phyloP scores from a whole-genome alignment of 257 asterid genomes.

The Solanum chmielewskii region DNA sequence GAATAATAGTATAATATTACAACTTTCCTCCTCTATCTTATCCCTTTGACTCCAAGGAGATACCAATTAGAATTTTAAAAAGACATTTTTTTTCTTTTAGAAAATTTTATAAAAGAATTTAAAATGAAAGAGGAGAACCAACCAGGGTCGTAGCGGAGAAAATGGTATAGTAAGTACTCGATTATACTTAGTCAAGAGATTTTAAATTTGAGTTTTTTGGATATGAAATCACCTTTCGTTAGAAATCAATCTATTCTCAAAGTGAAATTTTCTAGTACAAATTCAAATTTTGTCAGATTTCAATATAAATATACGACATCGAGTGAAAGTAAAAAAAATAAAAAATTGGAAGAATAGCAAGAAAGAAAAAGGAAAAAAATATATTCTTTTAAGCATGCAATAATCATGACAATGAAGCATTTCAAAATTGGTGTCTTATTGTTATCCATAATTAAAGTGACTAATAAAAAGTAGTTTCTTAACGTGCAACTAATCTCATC shows the following conservation, averaged over 20 bases:
- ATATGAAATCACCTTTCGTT: no score
- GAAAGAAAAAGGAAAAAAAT: not conserved
- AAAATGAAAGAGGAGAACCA: not conserved
- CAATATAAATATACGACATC: no score
- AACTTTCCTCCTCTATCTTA: not conserved
- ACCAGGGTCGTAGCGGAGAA: not conserved
- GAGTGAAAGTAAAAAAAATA: not conserved
- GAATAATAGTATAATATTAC: not conserved
- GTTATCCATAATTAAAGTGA: not conserved
- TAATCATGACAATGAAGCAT: not conserved
- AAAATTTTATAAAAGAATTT: not conserved
- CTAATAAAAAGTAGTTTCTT: not conserved
- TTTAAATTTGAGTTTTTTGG: rapidly evolving
- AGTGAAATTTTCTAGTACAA: rapidly evolving
- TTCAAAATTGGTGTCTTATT: not conserved
- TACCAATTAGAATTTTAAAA: not conserved
- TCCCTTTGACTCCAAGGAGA: not conserved
- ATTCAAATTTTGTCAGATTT: rapidly evolving
- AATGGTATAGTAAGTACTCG: no score
- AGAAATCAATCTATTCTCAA: no score
- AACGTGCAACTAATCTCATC: not conserved
- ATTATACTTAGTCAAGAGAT: no score
- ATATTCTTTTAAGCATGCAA: not conserved
- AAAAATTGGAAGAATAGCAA: not conserved
- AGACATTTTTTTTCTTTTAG: not conserved